A percentile compares a stretch with the other conserved stretches of the same genome.
Evolutionary conservation across 2,329 filamentous ascomycete genomes (phyloP).

Genomic region (Fusarium liriodendri): DNA sequence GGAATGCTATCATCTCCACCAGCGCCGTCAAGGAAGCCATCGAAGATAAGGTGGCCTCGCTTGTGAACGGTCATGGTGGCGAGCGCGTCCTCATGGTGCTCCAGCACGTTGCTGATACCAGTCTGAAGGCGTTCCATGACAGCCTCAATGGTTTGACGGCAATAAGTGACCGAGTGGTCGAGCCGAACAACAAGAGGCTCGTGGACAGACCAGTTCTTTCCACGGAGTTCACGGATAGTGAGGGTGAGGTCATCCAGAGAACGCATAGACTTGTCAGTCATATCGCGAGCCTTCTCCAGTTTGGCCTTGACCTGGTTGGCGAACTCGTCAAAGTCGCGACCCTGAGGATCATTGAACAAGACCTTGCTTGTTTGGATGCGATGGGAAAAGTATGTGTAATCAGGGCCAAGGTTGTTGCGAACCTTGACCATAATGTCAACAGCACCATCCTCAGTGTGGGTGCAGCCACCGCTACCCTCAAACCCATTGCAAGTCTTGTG

Average conservation of each 20-base stretch:
- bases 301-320: slow-evolving; percentile 52
- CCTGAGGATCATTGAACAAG: slow-evolving; percentile 58
- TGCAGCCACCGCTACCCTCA: slow-evolving; percentile 52
- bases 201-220: slow-evolving; percentile 58
- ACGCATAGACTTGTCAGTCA: slow-evolving; percentile 55
- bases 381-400: slow-evolving; percentile 57
- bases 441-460: slow-evolving; percentile 56
- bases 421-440: slow-evolving; percentile 60
- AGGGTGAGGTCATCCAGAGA: slow-evolving; percentile 61
- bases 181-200: slow-evolving; percentile 60
- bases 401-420: slow-evolving; percentile 62
- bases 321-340: slow-evolving; percentile 58
- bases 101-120: slow-evolving; percentile 61
- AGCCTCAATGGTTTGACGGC: slow-evolving; percentile 58
- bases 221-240: slow-evolving; percentile 58
- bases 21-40: slow-evolving; percentile 44
- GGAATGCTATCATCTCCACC: slow-evolving; percentile 49
- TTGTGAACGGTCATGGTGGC: slow-evolving; percentile 61
- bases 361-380: slow-evolving; percentile 56
- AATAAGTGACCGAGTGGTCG: slow-evolving; percentile 55
- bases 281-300: slow-evolving; percentile 52
- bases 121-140: slow-evolving; percentile 64
- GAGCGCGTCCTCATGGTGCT: slow-evolving; percentile 58
- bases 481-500: slow-evolving; percentile 51
- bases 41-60: slow-evolving; percentile 61